Percentiles rank a stretch among this genome's conserved stretches.
Evolutionary conservation across 371 early-diverging fungal species (phyloP).

Genomic region (Capillidium heterosporum): DNA sequence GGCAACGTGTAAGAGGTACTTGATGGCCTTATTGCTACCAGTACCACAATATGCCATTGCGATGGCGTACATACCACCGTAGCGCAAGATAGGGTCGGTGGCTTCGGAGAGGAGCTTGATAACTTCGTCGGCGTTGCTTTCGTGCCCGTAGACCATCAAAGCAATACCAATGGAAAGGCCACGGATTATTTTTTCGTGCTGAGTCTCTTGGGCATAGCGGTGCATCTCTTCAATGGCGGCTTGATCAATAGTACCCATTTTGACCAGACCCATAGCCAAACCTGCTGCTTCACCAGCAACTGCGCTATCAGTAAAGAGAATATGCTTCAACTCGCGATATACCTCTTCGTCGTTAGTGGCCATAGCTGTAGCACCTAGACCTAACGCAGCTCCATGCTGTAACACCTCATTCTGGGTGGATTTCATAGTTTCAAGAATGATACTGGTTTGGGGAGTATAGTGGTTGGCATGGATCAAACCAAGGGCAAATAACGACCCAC

Average conservation of each 20-base stretch:
- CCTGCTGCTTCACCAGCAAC: conserved; percentile 97
- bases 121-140: conserved; percentile 77
- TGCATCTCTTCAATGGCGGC: conserved; percentile 84
- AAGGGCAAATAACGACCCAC: conserved; percentile 94
- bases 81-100: conserved; percentile 88
- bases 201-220: conserved; percentile 88
- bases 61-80: conserved; percentile 90
- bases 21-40: conserved; percentile 88
- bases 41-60: conserved; percentile 97
- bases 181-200: conserved; percentile 96
- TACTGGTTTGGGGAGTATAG: conserved; percentile 59
- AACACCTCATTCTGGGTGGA: conserved; percentile 74
- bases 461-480: conserved; percentile 96
- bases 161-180: conserved; percentile 87
- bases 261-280: conserved; percentile 91
- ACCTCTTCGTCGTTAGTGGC: conserved; percentile 69
- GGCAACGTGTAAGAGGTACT: conserved; percentile 84
- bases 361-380: conserved; percentile 94
- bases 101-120: conserved; percentile 67
- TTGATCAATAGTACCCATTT: conserved; percentile 79
- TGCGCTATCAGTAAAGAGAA: conserved; percentile 83
- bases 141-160: conserved; percentile 87
- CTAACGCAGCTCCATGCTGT: conserved; percentile 96
- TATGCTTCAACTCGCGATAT: conserved; percentile 64
- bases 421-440: conserved; percentile 61